Conservation (phyloP, 73 alveolate species). For the Symbiodinium pilosum region DNA sequence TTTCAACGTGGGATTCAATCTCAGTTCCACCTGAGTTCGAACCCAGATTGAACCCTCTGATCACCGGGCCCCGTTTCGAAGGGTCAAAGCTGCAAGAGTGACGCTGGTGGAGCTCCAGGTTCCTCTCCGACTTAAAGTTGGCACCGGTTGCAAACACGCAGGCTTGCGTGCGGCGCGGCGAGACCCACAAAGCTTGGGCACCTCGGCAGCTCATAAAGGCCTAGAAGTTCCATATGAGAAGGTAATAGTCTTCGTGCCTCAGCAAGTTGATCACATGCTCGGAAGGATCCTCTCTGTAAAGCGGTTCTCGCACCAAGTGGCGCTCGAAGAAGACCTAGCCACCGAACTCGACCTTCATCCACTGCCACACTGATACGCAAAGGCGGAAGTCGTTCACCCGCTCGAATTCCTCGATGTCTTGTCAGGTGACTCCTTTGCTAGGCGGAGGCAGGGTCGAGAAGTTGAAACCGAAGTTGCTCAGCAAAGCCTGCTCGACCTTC, state of each 20-base stretch:
- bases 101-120: slow-evolving; percentile 7
- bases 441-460: not conserved
- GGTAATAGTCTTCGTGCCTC: not conserved
- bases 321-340: too few relatives aligned
- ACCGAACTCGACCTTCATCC: not conserved
- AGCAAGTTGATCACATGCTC: not conserved
- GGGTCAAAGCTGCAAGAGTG: not conserved
- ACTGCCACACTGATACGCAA: not conserved
- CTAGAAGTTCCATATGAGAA: not conserved
- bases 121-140: not conserved
- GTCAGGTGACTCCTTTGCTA: not conserved
- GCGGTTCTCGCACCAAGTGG: not conserved
- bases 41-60: too few relatives aligned
- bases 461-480: slow-evolving; percentile 3
- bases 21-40: too few relatives aligned
- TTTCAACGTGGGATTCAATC: too few relatives aligned
- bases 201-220: slow-evolving; percentile 3
- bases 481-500: not conserved
- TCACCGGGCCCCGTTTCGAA: not conserved
- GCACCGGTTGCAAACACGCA: not conserved
- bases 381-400: not conserved
- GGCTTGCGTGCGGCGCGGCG: not conserved
- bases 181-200: not conserved
- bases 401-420: not conserved
- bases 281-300: not conserved